These are phyloP conservation scores for Monosporascus sp. DNA, from an alignment of 2,329 filamentous ascomycete species.

Conservation along the genomic window DNA sequence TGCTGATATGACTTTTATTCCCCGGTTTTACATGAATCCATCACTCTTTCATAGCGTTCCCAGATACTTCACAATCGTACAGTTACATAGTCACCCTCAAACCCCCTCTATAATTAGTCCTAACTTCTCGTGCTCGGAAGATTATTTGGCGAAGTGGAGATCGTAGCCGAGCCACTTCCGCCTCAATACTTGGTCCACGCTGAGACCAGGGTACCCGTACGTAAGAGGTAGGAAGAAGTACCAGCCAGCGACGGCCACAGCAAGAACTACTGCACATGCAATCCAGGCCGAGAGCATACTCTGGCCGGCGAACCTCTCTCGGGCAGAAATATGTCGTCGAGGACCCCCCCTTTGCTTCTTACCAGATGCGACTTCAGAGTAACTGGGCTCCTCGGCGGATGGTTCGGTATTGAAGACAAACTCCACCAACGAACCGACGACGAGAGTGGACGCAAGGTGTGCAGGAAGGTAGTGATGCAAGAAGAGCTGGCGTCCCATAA, in stretches of 20 bases:
- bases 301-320: conserved; percentile 74
- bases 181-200: conserved; percentile 68
- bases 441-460: conserved; percentile 83
- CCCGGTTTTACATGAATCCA: too few species aligned
- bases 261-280: conserved; percentile 65
- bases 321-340: conserved; percentile 65
- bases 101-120: conserved; percentile 2
- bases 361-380: conserved; percentile 35
- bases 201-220: conserved; percentile 87
- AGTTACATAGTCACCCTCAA: conserved; percentile 8
- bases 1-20: too few species aligned
- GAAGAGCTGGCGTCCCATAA: conserved; percentile 98
- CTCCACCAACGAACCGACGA: conserved; percentile 86
- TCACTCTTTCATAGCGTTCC: background rate
- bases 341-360: conserved; percentile 40
- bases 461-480: conserved; percentile 95
- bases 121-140: too few species aligned
- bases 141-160: conserved; percentile 95
- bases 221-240: conserved; percentile 93
- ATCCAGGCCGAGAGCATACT: conserved; percentile 76
- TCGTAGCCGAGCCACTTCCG: conserved; percentile 98
- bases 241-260: conserved; percentile 69
- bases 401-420: conserved; percentile 94
- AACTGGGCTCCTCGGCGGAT: conserved; percentile 48
- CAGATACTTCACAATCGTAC: conserved; percentile 19